These are phyloP conservation scores for Citrus unshiu DNA, from an alignment of 345 rosid species.

Conservation along the genomic window DNA sequence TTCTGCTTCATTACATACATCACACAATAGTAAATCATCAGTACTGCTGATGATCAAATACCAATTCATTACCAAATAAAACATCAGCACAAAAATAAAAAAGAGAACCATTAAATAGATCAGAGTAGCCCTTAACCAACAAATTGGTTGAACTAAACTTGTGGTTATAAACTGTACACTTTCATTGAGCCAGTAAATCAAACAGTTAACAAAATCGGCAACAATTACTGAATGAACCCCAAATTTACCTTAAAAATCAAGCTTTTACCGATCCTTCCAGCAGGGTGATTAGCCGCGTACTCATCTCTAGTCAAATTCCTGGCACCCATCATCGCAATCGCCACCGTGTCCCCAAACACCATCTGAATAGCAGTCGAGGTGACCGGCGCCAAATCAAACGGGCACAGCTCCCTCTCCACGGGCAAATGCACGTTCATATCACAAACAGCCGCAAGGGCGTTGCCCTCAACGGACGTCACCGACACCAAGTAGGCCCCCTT, in stretches of 20 bases:
- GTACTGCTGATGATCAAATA: neutral
- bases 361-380: slow-evolving; percentile 98
- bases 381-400: slow-evolving; percentile 92
- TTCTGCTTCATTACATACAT: slow-evolving; percentile 87
- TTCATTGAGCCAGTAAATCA: neutral
- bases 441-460: slow-evolving; percentile 55
- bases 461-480: slow-evolving; percentile 74
- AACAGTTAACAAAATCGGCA: neutral
- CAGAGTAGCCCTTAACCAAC: neutral
- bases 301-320: slow-evolving; percentile 75
- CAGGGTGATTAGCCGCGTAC: slow-evolving; percentile 94
- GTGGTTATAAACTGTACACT: neutral
- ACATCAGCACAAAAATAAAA: neutral
- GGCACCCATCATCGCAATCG: slow-evolving; percentile 92
- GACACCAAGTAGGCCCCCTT: slow-evolving; percentile 70
- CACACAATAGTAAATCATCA: slow-evolving; percentile 17
- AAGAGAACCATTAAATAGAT: neutral
- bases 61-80: neutral
- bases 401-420: slow-evolving; percentile 83
- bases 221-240: neutral
- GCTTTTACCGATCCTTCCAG: slow-evolving; percentile 91
- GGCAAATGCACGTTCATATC: slow-evolving; percentile 90
- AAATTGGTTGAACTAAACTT: neutral
- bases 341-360: slow-evolving; percentile 98
- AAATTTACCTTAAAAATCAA: slow-evolving; percentile 77